A percentile compares a stretch with the other conserved stretches of the same genome.
Evolutionary conservation across 768 basidiomycete genomes (phyloP).

Genomic region (Collybia nuda): DNA sequence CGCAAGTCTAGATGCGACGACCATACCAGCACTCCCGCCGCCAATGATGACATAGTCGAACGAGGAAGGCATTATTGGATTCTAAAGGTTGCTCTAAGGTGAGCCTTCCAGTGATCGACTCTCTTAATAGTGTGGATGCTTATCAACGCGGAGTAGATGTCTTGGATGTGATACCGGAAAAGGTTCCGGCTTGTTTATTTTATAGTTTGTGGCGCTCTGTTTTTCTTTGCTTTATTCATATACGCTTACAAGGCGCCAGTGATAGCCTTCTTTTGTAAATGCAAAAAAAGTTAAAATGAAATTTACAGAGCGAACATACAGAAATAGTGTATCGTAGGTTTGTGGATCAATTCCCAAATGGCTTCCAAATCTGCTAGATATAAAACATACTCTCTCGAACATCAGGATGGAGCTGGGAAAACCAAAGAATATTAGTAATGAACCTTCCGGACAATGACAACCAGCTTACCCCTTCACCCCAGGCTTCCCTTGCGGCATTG

Average conservation of each 20-base stretch:
- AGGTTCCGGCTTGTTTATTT: too few relatives aligned
- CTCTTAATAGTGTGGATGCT: too few relatives aligned
- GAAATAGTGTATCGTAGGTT: not conserved
- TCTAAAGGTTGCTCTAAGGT: too few relatives aligned
- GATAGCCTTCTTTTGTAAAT: not conserved
- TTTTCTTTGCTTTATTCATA: too few relatives aligned
- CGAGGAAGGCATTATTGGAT: not conserved
- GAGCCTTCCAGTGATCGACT: too few relatives aligned
- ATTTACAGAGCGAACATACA: not conserved
- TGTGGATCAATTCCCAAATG: not conserved
- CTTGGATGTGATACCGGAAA: too few relatives aligned
- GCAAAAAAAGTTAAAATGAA: not conserved
- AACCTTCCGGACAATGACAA: not conserved
- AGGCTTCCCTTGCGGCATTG: conserved; percentile 43
- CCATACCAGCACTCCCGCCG: conserved; percentile 28
- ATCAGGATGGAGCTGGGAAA: conserved; percentile 47
- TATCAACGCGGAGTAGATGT: too few relatives aligned
- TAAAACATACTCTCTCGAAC: conserved; percentile 75
- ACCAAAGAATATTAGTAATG: conserved; percentile 4
- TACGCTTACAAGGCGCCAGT: not conserved
- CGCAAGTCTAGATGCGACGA: conserved; percentile 28
- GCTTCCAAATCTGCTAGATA: conserved; percentile 34
- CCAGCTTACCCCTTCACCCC: conserved; percentile 52
- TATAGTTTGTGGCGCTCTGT: too few relatives aligned
- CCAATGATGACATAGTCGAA: conserved; percentile 20